These are phyloP conservation scores for Ramularia endophylla DNA, from an alignment of 2,329 filamentous ascomycete genomes.

Conservation along the genomic window DNA sequence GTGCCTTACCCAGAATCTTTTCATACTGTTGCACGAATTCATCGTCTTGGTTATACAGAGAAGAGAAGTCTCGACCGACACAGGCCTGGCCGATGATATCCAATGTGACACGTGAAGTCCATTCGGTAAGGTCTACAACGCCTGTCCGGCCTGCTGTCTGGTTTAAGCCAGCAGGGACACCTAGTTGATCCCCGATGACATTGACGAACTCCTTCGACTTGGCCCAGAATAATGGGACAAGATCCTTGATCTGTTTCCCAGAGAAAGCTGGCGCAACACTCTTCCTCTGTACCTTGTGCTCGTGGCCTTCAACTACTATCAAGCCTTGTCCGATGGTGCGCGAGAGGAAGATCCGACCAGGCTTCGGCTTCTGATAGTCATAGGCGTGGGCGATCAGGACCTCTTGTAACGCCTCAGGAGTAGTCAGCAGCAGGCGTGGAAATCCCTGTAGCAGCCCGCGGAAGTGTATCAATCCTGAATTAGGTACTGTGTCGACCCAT, in stretches of 20 bases:
- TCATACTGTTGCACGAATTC: conserved; percentile 3
- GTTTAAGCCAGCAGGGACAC: conserved; percentile 12
- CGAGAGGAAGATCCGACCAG: background rate
- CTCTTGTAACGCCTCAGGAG: conserved; percentile 1
- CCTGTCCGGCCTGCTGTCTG: conserved; percentile 4
- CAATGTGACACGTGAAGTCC: conserved; percentile 6
- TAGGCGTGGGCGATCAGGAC: conserved; percentile 4
- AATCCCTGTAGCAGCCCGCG: conserved; percentile 33
- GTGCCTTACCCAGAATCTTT: conserved; percentile 22
- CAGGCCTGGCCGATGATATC: conserved; percentile 10
- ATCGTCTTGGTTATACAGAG: conserved; percentile 2
- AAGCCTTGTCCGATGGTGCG: conserved; percentile 3
- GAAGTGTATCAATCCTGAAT: conserved; percentile 31
- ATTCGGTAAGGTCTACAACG: conserved; percentile 1
- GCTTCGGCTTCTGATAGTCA: conserved; percentile 3
- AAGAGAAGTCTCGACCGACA: conserved; percentile 6
- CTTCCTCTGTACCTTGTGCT: conserved; percentile 4
- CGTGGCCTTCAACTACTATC: conserved; percentile 1
- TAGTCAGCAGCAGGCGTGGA: conserved; percentile 1
- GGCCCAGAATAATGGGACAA: conserved; percentile 75
- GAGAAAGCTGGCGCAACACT: conserved; percentile 4
- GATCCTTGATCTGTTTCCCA: conserved; percentile 40
- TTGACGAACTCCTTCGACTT: conserved; percentile 63
- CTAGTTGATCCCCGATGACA: conserved; percentile 51
- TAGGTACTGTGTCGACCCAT: conserved; percentile 1